A percentile compares a stretch with the other conserved stretches of the same genome.
These are phyloP conservation scores for Cymodocea nodosa DNA, from an alignment of 116 monocot genomes.

Conservation along the genomic window DNA sequence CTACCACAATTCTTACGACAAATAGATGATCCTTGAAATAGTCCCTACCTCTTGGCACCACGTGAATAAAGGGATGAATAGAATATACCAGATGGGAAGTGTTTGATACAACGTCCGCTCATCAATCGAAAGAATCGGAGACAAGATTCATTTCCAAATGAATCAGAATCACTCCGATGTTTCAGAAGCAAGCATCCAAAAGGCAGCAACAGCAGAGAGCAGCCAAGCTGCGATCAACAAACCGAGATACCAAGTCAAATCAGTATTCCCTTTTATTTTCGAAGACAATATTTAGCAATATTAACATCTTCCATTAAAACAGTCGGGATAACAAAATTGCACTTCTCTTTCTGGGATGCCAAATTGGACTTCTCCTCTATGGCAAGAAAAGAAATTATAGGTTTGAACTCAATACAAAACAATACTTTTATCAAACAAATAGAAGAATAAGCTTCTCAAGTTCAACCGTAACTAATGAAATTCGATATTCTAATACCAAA, in stretches of 20 bases:
- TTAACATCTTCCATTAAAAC: too few relatives aligned
- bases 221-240: conserved; percentile 32
- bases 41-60: background rate
- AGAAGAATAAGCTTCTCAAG: too few relatives aligned
- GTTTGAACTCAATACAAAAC: too few relatives aligned
- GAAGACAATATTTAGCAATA: too few relatives aligned
- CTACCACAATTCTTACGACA: background rate
- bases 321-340: too few relatives aligned
- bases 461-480: too few relatives aligned
- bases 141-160: background rate
- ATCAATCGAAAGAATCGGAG: background rate
- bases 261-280: background rate
- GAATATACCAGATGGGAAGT: background rate
- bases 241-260: background rate
- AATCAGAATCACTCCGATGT: background rate
- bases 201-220: conserved; percentile 72
- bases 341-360: too few relatives aligned
- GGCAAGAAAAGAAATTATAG: too few relatives aligned
- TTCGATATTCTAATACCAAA: too few relatives aligned
- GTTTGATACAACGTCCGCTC: background rate
- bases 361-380: too few relatives aligned
- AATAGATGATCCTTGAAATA: background rate
- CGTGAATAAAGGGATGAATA: background rate
- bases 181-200: conserved; percentile 51
- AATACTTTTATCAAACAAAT: too few relatives aligned